These are phyloP conservation scores for Coemansia sp. DNA, from an alignment of 192 early-diverging fungal genomes.

Conservation along the genomic window DNA sequence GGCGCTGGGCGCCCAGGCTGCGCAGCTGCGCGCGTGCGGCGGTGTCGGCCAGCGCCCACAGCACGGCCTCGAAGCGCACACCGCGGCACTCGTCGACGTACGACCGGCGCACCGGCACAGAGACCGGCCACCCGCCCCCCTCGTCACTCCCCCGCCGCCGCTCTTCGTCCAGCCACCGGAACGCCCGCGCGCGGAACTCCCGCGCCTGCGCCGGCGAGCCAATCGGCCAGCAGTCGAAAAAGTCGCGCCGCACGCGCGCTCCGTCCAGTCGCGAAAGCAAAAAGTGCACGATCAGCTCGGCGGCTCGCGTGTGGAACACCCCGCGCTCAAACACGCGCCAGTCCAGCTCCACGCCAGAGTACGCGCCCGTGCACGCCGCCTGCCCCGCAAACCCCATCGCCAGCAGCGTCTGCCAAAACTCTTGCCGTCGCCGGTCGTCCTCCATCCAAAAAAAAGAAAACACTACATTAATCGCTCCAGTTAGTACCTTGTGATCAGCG, in stretches of 20 bases:
- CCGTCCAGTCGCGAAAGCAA: conserved; percentile 53
- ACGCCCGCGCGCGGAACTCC: conserved; percentile 60
- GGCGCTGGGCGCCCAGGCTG: conserved; percentile 1
- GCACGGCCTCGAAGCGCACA: conserved; percentile 32
- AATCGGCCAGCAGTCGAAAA: conserved; percentile 63
- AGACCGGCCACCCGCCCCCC: conserved; percentile 28
- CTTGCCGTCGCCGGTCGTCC: conserved; percentile 16
- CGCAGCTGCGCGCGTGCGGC: conserved; percentile 12
- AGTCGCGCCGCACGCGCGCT: conserved; percentile 34
- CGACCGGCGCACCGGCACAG: conserved; percentile 49
- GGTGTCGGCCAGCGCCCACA: conserved; percentile 32
- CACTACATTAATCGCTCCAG: too few species aligned
- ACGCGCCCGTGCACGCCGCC: conserved; percentile 39
- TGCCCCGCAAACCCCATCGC: conserved; percentile 43
- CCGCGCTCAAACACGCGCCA: conserved; percentile 58
- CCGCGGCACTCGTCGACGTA: conserved; percentile 56
- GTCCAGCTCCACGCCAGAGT: conserved; percentile 54
- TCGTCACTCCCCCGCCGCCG: conserved; percentile 32
- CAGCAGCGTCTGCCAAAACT: conserved; percentile 44
- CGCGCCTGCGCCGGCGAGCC: conserved; percentile 58
- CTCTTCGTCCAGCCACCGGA: conserved; percentile 64
- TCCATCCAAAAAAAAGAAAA: too few species aligned
- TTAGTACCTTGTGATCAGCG: too few species aligned
- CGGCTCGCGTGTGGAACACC: conserved; percentile 59
- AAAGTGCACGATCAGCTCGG: conserved; percentile 63